A percentile compares a stretch with the other conserved stretches of the same genome.
These are phyloP conservation scores for Halenospora varia DNA, from an alignment of 495 filamentous ascomycete genomes.

Conservation along the genomic window DNA sequence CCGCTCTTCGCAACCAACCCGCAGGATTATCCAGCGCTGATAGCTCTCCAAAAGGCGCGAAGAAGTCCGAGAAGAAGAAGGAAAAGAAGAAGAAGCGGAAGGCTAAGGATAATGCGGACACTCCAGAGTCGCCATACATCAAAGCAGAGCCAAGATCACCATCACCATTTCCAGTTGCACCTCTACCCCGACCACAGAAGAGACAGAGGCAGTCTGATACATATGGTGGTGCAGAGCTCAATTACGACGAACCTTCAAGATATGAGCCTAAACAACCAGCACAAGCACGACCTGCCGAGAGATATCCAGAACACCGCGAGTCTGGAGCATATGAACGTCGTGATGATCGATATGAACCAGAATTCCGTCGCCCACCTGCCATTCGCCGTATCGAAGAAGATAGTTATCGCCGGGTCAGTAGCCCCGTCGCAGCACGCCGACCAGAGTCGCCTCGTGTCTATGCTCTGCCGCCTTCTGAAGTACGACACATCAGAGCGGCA, in stretches of 20 bases:
- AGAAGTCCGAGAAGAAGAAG: constrained; percentile 28
- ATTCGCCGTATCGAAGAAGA: constrained; percentile 32
- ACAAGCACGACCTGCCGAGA: constrained; percentile 6
- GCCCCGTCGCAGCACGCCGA: constrained; percentile 47
- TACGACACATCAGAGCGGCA: constrained; percentile 49
- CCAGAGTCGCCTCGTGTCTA: constrained; percentile 45
- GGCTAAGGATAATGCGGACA: constrained; percentile 35
- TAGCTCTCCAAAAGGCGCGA: constrained; percentile 37
- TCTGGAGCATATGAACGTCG: constrained; percentile 6
- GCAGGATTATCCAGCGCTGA: constrained; percentile 40
- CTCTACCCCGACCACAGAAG: constrained; percentile 44
- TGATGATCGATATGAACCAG: constrained; percentile 18
- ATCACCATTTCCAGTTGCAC: constrained; percentile 59
- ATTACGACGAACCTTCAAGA: constrained; percentile 35
- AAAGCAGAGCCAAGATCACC: constrained; percentile 87
- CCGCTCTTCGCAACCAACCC: constrained; percentile 38
- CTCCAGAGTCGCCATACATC: constrained; percentile 57
- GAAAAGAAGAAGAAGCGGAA: constrained; percentile 47
- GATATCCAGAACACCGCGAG: constrained; percentile 3
- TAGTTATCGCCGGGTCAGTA: constrained; percentile 27
- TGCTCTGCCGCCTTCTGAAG: constrained; percentile 30
- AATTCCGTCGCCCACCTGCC: constrained; percentile 10
- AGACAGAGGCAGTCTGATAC: constrained; percentile 48
- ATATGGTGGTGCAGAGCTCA: constrained; percentile 33
- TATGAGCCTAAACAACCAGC: constrained; percentile 2